phyloP scores from a whole-genome alignment of 768 basidiomycete genomes.

The Cantharellus cinnabarinus region DNA sequence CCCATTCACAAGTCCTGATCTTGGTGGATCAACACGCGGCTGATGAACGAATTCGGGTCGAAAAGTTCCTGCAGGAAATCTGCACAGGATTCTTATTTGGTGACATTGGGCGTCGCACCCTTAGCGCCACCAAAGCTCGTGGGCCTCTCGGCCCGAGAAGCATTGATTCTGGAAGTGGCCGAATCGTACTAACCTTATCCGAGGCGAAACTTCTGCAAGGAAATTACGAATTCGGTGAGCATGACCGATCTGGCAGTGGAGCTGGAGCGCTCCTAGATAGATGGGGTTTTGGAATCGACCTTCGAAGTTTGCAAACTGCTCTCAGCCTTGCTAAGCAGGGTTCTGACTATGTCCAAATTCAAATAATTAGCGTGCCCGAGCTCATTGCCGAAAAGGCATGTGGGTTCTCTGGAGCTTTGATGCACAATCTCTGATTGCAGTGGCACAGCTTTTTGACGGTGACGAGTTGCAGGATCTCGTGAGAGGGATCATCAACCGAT shows the following conservation, averaged over 20 bases:
- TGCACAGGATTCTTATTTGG: slow-evolving; percentile 37
- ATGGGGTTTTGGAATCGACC: no score
- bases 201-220: slow-evolving; percentile 17
- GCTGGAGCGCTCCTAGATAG: no score
- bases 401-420: background rate
- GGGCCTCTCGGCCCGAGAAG: slow-evolving; percentile 23
- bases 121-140: slow-evolving; percentile 7
- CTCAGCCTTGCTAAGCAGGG: no score
- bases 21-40: slow-evolving; percentile 89
- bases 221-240: no score
- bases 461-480: slow-evolving; percentile 56
- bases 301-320: no score
- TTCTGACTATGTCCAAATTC: slow-evolving; percentile 36
- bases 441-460: background rate
- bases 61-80: slow-evolving; percentile 53
- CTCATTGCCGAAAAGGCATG: slow-evolving; percentile 49
- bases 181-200: slow-evolving; percentile 40
- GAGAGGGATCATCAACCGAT: slow-evolving; percentile 45
- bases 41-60: slow-evolving; percentile 88
- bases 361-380: slow-evolving; percentile 41
- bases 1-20: slow-evolving; percentile 32
- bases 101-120: slow-evolving; percentile 19
- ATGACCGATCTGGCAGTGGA: no score
- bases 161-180: slow-evolving; percentile 41
- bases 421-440: background rate